Evolutionary conservation across 179 eudicot species (phyloP).

Genomic region (Spinacia oleracea): DNA sequence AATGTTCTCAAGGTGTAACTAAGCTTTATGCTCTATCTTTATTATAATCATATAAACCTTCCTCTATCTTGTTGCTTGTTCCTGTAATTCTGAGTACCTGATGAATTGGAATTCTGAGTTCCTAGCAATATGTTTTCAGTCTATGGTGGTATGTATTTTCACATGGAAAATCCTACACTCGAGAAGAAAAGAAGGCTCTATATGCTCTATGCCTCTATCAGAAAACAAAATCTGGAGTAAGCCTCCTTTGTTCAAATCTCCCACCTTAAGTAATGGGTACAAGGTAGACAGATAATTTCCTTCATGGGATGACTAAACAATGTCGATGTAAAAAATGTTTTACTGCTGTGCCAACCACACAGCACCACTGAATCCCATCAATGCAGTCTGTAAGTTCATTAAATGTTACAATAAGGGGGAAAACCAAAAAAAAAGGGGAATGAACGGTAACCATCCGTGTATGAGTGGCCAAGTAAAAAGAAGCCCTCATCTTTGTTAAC

Average conservation of each 20-base stretch:
- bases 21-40: too few species aligned
- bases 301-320: background rate
- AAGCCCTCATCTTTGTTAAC: background rate
- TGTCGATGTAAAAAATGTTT: background rate
- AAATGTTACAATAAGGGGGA: background rate
- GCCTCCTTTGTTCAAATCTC: background rate
- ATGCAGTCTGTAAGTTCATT: background rate
- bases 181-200: background rate
- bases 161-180: background rate
- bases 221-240: background rate
- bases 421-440: background rate
- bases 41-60: too few species aligned
- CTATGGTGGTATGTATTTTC: background rate
- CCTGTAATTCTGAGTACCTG: too few species aligned
- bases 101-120: too few species aligned
- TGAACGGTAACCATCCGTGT: background rate
- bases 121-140: too few species aligned
- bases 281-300: background rate
- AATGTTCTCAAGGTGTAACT: too few species aligned
- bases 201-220: background rate
- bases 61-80: too few species aligned
- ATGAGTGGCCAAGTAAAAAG: background rate
- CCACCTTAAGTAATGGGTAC: background rate
- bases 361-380: background rate
- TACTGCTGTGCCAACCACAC: background rate